Evolutionary conservation across 2,329 filamentous ascomycete genomes (phyloP).

Genomic region (Aspergillus japonicus): DNA sequence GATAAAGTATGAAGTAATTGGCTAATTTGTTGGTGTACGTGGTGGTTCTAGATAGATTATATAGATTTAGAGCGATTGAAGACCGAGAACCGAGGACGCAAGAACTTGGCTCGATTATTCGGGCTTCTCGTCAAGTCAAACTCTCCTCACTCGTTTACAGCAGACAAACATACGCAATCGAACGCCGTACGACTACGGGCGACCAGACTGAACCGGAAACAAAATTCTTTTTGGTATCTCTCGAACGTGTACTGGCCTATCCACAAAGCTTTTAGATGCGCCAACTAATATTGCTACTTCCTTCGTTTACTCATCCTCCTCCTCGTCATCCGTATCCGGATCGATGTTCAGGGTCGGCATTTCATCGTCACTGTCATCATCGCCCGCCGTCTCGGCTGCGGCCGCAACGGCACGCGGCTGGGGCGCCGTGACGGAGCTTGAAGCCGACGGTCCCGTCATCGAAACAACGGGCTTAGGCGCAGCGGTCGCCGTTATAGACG

Average conservation of each 20-base stretch:
- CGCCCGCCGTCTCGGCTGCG: conserved; percentile 19
- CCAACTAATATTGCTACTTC: conserved; percentile 24
- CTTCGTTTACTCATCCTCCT: conserved; percentile 37
- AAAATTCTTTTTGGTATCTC: not conserved
- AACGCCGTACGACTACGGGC: no score
- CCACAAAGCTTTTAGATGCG: not conserved
- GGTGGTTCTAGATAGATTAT: not conserved
- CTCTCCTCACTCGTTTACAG: no score
- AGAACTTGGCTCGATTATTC: no score
- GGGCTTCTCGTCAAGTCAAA: no score
- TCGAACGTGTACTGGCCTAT: not conserved
- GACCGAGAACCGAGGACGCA: no score
- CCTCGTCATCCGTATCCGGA: conserved; percentile 48
- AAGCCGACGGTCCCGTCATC: conserved; percentile 1
- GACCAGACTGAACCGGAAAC: no score
- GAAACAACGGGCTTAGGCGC: not conserved
- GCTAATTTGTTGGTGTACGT: not conserved
- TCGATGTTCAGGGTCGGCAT: conserved; percentile 50
- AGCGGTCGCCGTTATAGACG: not conserved
- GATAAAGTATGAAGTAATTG: not conserved
- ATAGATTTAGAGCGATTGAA: not conserved
- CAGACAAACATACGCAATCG: no score
- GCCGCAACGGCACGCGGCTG: conserved; percentile 4
- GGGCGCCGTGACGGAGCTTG: conserved; percentile 10
- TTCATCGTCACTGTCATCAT: conserved; percentile 49